Base-by-base conservation (phyloP, 306 rosid genomes). In the Chamaecrista fasciculata region DNA sequence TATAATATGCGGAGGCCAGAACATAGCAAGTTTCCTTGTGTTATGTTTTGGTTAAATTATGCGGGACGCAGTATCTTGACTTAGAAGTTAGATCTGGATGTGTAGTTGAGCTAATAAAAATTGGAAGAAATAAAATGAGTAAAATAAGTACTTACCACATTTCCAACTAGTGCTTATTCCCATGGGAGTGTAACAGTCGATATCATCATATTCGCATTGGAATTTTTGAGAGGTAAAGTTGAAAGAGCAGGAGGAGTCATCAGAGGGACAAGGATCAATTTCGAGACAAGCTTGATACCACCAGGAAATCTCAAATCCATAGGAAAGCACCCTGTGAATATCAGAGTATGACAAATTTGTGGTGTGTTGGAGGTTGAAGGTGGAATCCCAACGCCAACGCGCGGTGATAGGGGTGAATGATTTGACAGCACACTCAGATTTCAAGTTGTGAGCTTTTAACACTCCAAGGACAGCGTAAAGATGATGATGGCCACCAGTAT, bases 281-380 rank as follows among this genome's bases (percentile, higher is more conserved):
- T 59, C 46, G 0, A 0, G 0, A 8, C 65, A 59, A 34, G 24
- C 46, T 8, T 1, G 8, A 0, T 0, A 0, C 62, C 15, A 39
- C 68, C 68, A 62, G 8, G 51, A 37, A 62, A 62, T 5, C 33
- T 62, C 68, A 20, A 62, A 62, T 1, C 68, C 68, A 23, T 10
- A 12, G 20, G 34, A 25, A 3, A 37, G 19, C 8, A 8, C 33
- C 6, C 19, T 20, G 21, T 37, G 68, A 21, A 62, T 23, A 5
- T 40, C 33, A 39, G 20, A 3, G 19, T 59, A 59, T 0, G 44
- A 33, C 11, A n/a, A 26, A 12, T 20, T 47, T 25, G 3, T 5
- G 12, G 7, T 12, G 5, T 55, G 14, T 4, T 49, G 26, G 55
- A 49, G 0, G 4, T 7, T 18, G 55, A 14, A 18, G 0, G 3